A percentile compares a stretch with the other conserved stretches of the same genome.
Evolutionary conservation across 2,329 filamentous ascomycete genomes (phyloP).

Genomic region (Fusarium poae): DNA sequence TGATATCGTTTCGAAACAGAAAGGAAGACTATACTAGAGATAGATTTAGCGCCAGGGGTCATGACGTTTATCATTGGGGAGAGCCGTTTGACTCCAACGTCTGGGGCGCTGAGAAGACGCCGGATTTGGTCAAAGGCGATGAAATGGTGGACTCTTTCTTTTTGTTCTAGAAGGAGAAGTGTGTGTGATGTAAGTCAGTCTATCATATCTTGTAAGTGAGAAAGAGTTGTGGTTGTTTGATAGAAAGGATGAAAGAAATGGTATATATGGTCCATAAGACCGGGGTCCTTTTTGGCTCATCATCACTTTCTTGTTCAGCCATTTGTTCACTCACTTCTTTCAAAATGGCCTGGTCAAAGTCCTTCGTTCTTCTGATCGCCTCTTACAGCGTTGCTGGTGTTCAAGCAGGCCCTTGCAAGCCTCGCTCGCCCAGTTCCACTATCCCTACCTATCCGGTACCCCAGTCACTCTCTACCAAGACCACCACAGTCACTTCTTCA

Average conservation of each 20-base stretch:
- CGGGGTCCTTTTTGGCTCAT: neutral
- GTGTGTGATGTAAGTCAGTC: slow-evolving; percentile 7
- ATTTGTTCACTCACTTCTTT: slow-evolving; percentile 17
- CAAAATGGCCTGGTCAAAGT: slow-evolving; percentile 35
- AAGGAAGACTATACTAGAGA: slow-evolving; percentile 15
- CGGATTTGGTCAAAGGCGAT: slow-evolving; percentile 32
- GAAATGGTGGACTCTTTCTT: neutral
- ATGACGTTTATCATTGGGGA: slow-evolving; percentile 13
- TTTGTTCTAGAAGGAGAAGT: slow-evolving; percentile 24
- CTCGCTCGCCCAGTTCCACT: slow-evolving; percentile 20
- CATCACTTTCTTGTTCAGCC: slow-evolving; percentile 17
- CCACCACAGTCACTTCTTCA: slow-evolving; percentile 10
- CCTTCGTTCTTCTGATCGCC: slow-evolving; percentile 34
- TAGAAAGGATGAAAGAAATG: slow-evolving; percentile 1
- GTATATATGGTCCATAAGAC: neutral
- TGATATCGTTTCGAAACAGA: slow-evolving; percentile 8
- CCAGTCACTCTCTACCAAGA: slow-evolving; percentile 4
- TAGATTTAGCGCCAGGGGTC: slow-evolving; percentile 28
- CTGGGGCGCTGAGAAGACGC: slow-evolving; percentile 11
- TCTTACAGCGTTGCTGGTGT: slow-evolving; percentile 15
- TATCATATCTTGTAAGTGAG: neutral
- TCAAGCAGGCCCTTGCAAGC: slow-evolving; percentile 32
- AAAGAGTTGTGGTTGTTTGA: neutral
- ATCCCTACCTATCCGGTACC: slow-evolving; percentile 30
- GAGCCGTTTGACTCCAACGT: slow-evolving; percentile 31